phyloP scores from a whole-genome alignment of 805 yeast genomes.

The Cyberlindnera veronae region DNA sequence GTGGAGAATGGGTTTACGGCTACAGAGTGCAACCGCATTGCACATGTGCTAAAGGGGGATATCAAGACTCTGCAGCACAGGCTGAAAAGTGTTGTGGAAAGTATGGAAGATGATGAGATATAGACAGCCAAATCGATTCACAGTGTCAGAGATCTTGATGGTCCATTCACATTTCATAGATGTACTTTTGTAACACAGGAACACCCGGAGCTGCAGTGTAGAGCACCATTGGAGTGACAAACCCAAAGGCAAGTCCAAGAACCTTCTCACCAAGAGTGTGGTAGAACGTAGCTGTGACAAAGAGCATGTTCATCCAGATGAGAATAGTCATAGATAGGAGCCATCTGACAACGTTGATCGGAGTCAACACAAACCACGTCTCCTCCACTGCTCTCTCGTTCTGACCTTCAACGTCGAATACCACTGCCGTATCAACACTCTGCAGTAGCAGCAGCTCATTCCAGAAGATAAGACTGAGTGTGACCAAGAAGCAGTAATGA shows the following conservation, averaged over 20 bases:
- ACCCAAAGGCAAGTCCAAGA: constrained; percentile 65
- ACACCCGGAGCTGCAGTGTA: constrained; percentile 31
- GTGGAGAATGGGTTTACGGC: constrained; percentile 10
- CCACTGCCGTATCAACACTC: constrained; percentile 1
- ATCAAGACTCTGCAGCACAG: constrained; percentile 12
- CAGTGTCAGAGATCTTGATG: too few species aligned
- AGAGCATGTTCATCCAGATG: constrained; percentile 54
- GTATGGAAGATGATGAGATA: constrained; percentile 14
- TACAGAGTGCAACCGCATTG: constrained; percentile 14
- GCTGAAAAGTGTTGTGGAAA: constrained; percentile 17
- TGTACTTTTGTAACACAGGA: neutral
- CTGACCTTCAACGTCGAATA: constrained; percentile 8
- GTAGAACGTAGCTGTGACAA: constrained; percentile 78
- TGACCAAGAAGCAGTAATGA: constrained; percentile 44
- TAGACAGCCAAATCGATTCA: too few species aligned
- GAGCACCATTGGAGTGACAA: constrained; percentile 43
- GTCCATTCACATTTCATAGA: too few species aligned
- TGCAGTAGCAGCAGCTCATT: constrained; percentile 27
- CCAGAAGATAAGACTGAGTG: constrained; percentile 41
- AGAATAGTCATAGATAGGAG: constrained; percentile 17
- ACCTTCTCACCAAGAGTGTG: constrained; percentile 76
- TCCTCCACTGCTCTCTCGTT: neutral
- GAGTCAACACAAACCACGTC: constrained; percentile 4
- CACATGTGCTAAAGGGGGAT: constrained; percentile 21
- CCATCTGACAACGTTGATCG: constrained; percentile 15